A percentile compares a stretch with the other conserved stretches of the same genome.
Evolutionary conservation across 2,329 filamentous ascomycete genomes (phyloP).

Genomic region (Microthyrium microscopicum): DNA sequence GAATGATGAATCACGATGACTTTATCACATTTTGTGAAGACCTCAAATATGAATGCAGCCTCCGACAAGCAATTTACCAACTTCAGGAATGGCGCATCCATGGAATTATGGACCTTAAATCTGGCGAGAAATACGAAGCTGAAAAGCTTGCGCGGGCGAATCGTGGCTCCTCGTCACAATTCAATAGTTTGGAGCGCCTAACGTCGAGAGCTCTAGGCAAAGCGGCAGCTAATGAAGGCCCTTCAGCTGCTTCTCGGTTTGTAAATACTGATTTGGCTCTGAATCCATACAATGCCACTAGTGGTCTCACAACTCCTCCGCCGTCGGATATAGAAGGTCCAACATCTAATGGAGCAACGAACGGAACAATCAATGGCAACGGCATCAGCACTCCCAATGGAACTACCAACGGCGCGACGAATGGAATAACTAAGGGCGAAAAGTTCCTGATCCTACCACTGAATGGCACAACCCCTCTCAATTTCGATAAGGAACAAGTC

Average conservation of each 20-base stretch:
- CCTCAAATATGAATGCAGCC: constrained; percentile 75
- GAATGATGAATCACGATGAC: constrained; percentile 90
- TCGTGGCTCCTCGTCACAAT: constrained; percentile 36
- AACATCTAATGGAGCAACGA: constrained; percentile 16
- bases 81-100: constrained; percentile 85
- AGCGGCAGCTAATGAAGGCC: constrained; percentile 46
- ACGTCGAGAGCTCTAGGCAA: constrained; percentile 49
- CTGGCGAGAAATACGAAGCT: constrained; percentile 80
- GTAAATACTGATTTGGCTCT: constrained; percentile 64
- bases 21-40: constrained; percentile 76
- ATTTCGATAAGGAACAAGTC: constrained; percentile 48
- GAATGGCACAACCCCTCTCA: constrained; percentile 45
- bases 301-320: constrained; percentile 24
- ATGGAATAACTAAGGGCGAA: constrained; percentile 15
- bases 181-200: constrained; percentile 74
- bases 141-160: constrained; percentile 69
- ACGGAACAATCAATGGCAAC: neutral
- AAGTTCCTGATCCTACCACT: constrained; percentile 39
- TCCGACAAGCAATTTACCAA: constrained; percentile 76
- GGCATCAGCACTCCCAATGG: neutral
- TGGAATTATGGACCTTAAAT: constrained; percentile 67
- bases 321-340: constrained; percentile 10
- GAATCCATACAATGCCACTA: constrained; percentile 24
- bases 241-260: constrained; percentile 57
- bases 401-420: neutral